Evolutionary conservation across 179 eudicot genomes (phyloP).

Genomic region (Drosera spatulata): DNA sequence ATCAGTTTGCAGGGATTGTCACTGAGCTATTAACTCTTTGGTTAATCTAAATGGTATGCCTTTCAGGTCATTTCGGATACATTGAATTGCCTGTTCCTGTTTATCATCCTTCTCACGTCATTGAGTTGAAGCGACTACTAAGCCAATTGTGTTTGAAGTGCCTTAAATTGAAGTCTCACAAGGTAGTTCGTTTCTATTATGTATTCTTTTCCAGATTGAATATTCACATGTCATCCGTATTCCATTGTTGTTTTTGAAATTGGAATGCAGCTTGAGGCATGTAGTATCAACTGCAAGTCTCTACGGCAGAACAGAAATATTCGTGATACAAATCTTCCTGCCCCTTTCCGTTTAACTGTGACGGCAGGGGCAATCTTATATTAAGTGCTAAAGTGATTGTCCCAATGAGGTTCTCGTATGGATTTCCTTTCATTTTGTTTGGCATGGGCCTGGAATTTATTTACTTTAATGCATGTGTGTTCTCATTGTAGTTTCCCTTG

Average conservation of each 20-base stretch:
- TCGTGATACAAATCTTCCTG: too few relatives aligned
- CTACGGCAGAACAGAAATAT: too few relatives aligned
- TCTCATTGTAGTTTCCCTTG: too few relatives aligned
- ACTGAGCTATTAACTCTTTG: background rate
- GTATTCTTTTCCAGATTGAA: background rate
- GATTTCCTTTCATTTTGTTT: too few relatives aligned
- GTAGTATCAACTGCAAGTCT: too few relatives aligned
- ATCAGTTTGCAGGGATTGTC: background rate
- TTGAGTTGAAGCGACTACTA: slow-evolving; percentile 58
- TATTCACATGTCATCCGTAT: background rate
- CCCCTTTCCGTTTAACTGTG: too few relatives aligned
- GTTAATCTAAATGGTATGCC: background rate
- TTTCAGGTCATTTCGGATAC: slow-evolving; percentile 93
- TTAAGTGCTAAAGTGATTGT: too few relatives aligned
- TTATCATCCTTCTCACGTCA: slow-evolving; percentile 84
- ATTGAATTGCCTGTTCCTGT: slow-evolving; percentile 78
- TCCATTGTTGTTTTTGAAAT: background rate
- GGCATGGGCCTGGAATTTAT: too few relatives aligned
- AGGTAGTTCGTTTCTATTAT: slow-evolving; percentile 34
- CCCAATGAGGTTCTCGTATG: too few relatives aligned
- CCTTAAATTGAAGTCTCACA: slow-evolving; percentile 56
- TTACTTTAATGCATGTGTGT: too few relatives aligned
- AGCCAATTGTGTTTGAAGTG: slow-evolving; percentile 72
- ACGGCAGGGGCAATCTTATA: too few relatives aligned
- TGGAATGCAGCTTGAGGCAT: too few relatives aligned